These are phyloP conservation scores for Chimonanthus salicifolius DNA, from an alignment of 164 flowering plant genomes.

Conservation along the genomic window DNA sequence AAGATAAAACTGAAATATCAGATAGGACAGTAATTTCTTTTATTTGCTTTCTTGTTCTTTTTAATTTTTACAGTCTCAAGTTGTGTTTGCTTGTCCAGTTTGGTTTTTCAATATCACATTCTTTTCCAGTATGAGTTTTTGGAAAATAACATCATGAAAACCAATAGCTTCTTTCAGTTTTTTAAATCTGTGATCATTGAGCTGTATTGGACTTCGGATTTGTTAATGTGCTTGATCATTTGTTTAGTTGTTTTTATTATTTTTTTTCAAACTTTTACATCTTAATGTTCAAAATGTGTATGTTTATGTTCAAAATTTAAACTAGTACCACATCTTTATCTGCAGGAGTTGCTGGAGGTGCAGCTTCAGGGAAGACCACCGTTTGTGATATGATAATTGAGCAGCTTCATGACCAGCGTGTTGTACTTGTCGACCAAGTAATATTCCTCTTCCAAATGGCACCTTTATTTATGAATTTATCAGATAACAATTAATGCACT, in stretches of 20 bases:
- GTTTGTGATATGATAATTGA: slow-evolving; percentile 97
- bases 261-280: background rate
- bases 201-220: background rate
- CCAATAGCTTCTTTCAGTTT: background rate
- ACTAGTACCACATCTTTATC: background rate
- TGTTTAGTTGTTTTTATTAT: too few relatives aligned
- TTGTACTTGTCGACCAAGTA: slow-evolving; percentile 95
- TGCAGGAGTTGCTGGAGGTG: slow-evolving; percentile 97
- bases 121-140: too few relatives aligned
- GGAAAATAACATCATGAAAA: background rate
- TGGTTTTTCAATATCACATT: too few relatives aligned
- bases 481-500: background rate
- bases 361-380: slow-evolving; percentile 95
- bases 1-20: too few relatives aligned
- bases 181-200: too few relatives aligned
- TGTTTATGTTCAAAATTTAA: too few relatives aligned
- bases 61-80: too few relatives aligned
- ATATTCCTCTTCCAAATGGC: slow-evolving; percentile 6
- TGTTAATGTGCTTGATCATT: background rate
- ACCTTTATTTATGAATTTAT: background rate
- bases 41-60: too few relatives aligned
- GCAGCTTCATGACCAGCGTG: slow-evolving; percentile 98
- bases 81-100: too few relatives aligned
- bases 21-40: too few relatives aligned
- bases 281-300: too few relatives aligned